Base-by-base conservation (phyloP, 2,329 filamentous ascomycete genomes). In the Fusarium chuoi region DNA sequence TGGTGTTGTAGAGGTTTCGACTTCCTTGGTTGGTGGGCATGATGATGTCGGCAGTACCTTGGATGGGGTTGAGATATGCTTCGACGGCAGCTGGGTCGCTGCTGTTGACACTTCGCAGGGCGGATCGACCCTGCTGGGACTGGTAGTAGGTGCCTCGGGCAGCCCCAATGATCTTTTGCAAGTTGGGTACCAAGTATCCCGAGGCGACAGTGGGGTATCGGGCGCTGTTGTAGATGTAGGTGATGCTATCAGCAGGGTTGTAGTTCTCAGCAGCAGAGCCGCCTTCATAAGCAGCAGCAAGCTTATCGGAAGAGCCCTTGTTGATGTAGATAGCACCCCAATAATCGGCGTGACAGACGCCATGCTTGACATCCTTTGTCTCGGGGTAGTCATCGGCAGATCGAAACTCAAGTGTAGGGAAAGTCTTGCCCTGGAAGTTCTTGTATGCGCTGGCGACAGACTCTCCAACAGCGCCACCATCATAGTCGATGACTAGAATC, bases 281-380 rank as follows among this genome's bases (percentile, higher is more conserved):
- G 33, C 79, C 79, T 6, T 68, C 45, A 33, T 83, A 42, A 7
- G 80, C 80, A 22, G 73, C 68, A 38, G 76, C 71, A 11, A 84
- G 72, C 22, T 79, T 77, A 3, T 71, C 61, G 3, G 83, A 82
- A 5, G 83, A 79, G 5, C 78, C 81, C 12, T 75, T 51, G 33
- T 77, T 71, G 22, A 79, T 76, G 41, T 82, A 82, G 11, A 84
- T 59, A 5, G 81, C 82, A 6, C 73, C 83, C 83, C 83, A 85
- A 65, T 83, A 83, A 36, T 78, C 67, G 0, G 74, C 75, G 18
- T 79, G 71, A 64, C 84, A 85, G 28, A 85, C 82, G 2, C 78
- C 77, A n/a, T 80, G 68, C 41, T 72, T 73, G 8, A 84, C 62
- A 35, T 79, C 72, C 3, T 60, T 75, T 0, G 78, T 57, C 1